Evolutionary conservation across 805 yeast genomes (phyloP).

Genomic region (Schwanniomyces vanrijiae): DNA sequence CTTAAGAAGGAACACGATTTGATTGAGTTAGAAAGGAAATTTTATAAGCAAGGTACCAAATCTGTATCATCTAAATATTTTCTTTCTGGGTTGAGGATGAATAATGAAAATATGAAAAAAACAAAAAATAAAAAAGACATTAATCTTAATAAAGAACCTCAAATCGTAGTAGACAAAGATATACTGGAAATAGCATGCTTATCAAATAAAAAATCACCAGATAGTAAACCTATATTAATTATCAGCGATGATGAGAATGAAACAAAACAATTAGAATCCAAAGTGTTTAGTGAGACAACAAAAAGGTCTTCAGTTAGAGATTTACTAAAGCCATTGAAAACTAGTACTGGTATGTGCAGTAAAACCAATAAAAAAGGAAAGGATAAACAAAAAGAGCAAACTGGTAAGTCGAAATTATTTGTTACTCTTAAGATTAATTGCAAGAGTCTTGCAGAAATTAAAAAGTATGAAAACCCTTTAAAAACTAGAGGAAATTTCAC

Average conservation of each 20-base stretch:
- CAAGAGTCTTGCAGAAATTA: constrained; percentile 22
- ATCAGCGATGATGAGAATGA: not conserved
- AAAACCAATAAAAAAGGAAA: not conserved
- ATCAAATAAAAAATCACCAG: not conserved
- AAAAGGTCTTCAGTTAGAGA: constrained; percentile 36
- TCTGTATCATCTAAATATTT: constrained; percentile 20
- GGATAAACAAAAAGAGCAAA: constrained; percentile 1
- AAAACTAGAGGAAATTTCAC: constrained; percentile 22
- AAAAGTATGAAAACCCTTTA: constrained; percentile 27
- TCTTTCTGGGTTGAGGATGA: constrained; percentile 5
- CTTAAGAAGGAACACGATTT: constrained; percentile 16
- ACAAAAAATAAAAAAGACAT: not conserved
- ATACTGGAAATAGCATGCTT: not conserved
- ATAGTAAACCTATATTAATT: not conserved
- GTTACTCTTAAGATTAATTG: constrained; percentile 27
- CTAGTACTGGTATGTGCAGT: constrained; percentile 1
- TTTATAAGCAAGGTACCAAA: constrained; percentile 14
- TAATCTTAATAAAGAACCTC: not conserved
- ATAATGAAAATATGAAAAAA: not conserved
- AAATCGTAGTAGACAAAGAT: not conserved
- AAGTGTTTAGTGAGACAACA: constrained; percentile 15
- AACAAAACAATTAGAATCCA: constrained; percentile 14
- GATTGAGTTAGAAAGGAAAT: constrained; percentile 21
- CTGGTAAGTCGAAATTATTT: not conserved
- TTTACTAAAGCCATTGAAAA: constrained; percentile 51